A percentile compares a stretch with the other conserved stretches of the same genome.
Evolutionary conservation across 129 eudicot genomes (phyloP).

Genomic region (Arctium lappa): DNA sequence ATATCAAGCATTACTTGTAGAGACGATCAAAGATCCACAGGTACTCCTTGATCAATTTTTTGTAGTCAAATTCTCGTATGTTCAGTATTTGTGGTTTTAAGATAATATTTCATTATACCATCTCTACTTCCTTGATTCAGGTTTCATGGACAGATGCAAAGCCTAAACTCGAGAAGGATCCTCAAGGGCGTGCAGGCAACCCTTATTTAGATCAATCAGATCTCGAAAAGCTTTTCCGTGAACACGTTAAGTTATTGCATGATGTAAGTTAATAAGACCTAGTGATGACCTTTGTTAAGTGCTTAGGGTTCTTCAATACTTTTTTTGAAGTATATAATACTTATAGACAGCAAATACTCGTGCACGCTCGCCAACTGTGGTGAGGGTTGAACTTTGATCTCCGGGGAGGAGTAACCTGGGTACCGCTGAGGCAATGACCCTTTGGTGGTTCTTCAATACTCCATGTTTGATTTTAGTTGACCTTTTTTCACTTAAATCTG

Average conservation of each 20-base stretch:
- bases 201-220: conserved; percentile 84
- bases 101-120: not conserved
- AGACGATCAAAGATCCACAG: conserved; percentile 94
- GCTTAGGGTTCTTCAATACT: not conserved
- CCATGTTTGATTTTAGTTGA: not conserved
- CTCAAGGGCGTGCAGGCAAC: conserved; percentile 91
- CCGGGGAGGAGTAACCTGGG: not conserved
- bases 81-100: not conserved
- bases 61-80: not conserved
- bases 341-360: not conserved
- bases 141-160: conserved; percentile 94
- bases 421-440: not conserved
- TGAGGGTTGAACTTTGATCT: too few relatives aligned
- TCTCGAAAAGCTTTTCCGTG: conserved; percentile 92
- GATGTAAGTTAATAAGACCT: conserved; percentile 51
- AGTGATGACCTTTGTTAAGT: not conserved
- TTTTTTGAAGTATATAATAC: not conserved
- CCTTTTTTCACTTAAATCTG: not conserved
- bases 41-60: conserved; percentile 26
- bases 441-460: not conserved
- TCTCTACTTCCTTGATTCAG: conserved; percentile 32
- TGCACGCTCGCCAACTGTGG: not conserved
- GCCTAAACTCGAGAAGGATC: conserved; percentile 89
- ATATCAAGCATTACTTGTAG: conserved; percentile 95
- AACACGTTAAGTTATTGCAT: conserved; percentile 72